phyloP scores from a whole-genome alignment of 75 land plant genomes.

The Cupressus sempervirens region DNA sequence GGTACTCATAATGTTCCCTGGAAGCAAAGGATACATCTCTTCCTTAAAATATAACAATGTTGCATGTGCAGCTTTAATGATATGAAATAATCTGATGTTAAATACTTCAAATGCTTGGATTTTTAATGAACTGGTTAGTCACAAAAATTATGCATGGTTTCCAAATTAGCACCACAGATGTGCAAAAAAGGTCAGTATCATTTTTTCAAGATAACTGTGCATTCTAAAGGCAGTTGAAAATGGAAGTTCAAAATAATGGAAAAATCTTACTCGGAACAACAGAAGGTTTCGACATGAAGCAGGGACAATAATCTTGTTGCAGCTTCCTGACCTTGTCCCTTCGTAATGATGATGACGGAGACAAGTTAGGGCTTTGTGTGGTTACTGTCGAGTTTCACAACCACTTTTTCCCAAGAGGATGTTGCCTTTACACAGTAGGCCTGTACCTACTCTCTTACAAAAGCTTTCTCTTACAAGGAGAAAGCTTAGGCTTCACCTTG shows the following conservation, averaged over 20 bases:
- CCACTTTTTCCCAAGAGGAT: no score
- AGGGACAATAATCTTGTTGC: background rate
- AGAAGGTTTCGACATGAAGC: background rate
- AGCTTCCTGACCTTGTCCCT: no score
- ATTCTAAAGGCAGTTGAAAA: background rate
- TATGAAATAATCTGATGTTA: background rate
- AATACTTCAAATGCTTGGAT: background rate
- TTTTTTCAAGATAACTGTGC: background rate
- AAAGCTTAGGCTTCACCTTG: no score
- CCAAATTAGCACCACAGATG: background rate
- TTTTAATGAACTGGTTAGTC: background rate
- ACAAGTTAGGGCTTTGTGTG: no score
- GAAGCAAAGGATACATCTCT: background rate
- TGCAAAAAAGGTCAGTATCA: background rate
- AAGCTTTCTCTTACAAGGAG: no score
- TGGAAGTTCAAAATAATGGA: background rate
- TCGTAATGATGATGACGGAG: no score
- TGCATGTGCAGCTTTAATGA: background rate
- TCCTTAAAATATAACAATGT: background rate
- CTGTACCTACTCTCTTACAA: no score
- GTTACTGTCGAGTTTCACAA: no score
- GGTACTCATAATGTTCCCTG: background rate
- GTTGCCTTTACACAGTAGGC: no score
- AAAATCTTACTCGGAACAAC: background rate
- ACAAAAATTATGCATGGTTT: background rate